Evolutionary conservation across 2,329 filamentous ascomycete species (phyloP), one percentile per base, ranked within the genome.

Genomic region (Xylaria sp.): DNA sequence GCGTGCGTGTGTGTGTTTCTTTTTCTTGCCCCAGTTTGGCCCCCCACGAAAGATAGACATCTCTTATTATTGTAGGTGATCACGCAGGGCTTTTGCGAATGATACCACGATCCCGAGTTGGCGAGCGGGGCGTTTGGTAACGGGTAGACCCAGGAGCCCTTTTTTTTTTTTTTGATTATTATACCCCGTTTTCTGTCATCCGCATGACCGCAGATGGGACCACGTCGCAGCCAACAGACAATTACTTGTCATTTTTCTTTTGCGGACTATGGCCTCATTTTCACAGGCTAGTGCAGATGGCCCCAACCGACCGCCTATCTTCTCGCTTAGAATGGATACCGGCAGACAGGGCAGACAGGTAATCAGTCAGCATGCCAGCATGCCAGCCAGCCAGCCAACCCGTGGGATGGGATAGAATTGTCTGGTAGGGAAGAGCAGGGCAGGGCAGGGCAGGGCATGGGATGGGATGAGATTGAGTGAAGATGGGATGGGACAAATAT

Each of bases 181-280:
- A 65, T 69, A 69, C 62, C 62, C 58, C 58, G 53, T 66, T 63
- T 60, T 69, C 58, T 54, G 67, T 36, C 57, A 55, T 66, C 67
- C 67, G 59, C 67, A 60, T 69, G 67, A 66, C 67, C 67, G 54
- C 48, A 24, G 63, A 60, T 64, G 58, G 57, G 45, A 69, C 67
- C 67, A 66, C 58, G 59, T 66, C 50, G 62, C 62, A 32, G n/a
- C 63, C 58, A 62, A 65, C 66, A 61, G 30, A 55, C 17, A 36
- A 60, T 19, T 63, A 48, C 63, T 57, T 39, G 58, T 48, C 58
- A 54, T 48, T 8, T 47, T 65, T 54, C 5, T 63, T 50, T 30
- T 48, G 12, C 7, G 24, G 36, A 53, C 45, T 24, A 4, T 42
- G 53, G 57, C 32, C 36, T 65, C 34, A 39, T 42, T 36, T 45